Conservation (phyloP, 164 flowering plant species). For the Akebia trifoliata region DNA sequence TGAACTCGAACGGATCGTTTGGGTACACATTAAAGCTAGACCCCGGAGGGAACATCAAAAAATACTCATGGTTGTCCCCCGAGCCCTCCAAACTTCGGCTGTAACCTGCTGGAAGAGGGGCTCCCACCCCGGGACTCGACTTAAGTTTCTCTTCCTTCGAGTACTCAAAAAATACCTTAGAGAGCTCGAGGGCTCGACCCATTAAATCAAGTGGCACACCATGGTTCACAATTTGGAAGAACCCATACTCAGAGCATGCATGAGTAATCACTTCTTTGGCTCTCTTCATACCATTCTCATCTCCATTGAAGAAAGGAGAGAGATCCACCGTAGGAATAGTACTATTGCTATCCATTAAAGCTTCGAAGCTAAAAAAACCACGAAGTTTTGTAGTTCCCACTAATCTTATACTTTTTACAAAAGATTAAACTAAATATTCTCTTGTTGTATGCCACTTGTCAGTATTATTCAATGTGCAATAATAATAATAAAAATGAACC, state of each 20-base stretch:
- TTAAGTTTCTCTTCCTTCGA: constrained; percentile 26
- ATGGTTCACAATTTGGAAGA: constrained; percentile 30
- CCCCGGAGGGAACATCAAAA: constrained; percentile 31
- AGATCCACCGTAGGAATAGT: constrained; percentile 22
- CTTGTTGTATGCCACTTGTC: too few relatives aligned
- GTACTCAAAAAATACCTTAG: constrained; percentile 20
- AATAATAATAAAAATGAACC: too few relatives aligned
- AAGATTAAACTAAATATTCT: too few relatives aligned
- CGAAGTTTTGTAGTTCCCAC: neutral
- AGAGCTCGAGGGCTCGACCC: constrained; percentile 21
- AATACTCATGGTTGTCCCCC: constrained; percentile 21
- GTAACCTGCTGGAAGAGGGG: constrained; percentile 25
- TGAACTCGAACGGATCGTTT: constrained; percentile 25
- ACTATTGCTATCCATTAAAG: neutral
- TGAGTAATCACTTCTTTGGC: constrained; percentile 15
- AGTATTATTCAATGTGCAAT: too few relatives aligned
- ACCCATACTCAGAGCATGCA: constrained; percentile 26
- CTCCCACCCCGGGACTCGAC: constrained; percentile 11
- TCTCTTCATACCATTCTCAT: constrained; percentile 15
- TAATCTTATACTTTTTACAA: too few relatives aligned
- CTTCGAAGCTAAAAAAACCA: neutral
- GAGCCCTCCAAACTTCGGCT: constrained; percentile 11
- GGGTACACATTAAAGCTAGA: constrained; percentile 34
- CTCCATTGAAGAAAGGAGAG: constrained; percentile 20
- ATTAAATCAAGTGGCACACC: constrained; percentile 23